phyloP scores from a whole-genome alignment of 1,284 basidiomycete species.

The Erythrobasidium hasegawianum region DNA sequence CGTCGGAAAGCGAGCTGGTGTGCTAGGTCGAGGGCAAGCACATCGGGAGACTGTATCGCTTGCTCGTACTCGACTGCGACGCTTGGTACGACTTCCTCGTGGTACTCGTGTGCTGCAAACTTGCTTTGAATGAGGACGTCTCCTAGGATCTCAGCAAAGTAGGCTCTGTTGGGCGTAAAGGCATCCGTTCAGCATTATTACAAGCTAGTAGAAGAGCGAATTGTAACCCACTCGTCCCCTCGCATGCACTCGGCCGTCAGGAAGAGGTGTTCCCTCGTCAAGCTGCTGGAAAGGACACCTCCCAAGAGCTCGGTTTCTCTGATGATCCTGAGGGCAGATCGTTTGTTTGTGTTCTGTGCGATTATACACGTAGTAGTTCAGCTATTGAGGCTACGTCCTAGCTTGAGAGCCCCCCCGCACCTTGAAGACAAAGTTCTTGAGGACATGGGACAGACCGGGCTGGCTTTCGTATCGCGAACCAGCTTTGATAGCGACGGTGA shows the following conservation, averaged over 20 bases:
- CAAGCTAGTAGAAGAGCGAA: too few relatives aligned
- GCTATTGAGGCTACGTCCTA: too few relatives aligned
- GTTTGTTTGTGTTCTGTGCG: conserved; percentile 71
- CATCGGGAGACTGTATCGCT: conserved; percentile 62
- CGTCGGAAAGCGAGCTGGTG: conserved; percentile 84
- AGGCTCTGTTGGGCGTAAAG: conserved; percentile 56
- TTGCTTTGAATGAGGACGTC: conserved; percentile 76
- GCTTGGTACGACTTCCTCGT: conserved; percentile 75
- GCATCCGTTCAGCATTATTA: not conserved
- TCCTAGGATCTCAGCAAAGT: conserved; percentile 81
- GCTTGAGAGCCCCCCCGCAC: conserved; percentile 55
- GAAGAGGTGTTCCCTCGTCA: conserved; percentile 85
- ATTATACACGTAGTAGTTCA: not conserved
- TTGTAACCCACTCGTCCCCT: conserved; percentile 82
- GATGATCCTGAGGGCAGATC: conserved; percentile 84
- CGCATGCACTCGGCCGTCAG: conserved; percentile 91
- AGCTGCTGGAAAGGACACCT: conserved; percentile 79
- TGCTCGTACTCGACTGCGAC: conserved; percentile 66
- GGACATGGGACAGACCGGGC: conserved; percentile 79
- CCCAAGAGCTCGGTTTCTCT: conserved; percentile 93
- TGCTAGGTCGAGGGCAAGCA: conserved; percentile 71
- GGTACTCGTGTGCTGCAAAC: conserved; percentile 78
- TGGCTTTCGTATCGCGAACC: conserved; percentile 80
- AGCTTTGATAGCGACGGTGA: conserved; percentile 86
- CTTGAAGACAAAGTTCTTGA: conserved; percentile 98